A percentile compares a stretch with the other conserved stretches of the same genome.
Conservation (phyloP, 2,329 filamentous ascomycete genomes). For the Gaeumannomyces sp. region DNA sequence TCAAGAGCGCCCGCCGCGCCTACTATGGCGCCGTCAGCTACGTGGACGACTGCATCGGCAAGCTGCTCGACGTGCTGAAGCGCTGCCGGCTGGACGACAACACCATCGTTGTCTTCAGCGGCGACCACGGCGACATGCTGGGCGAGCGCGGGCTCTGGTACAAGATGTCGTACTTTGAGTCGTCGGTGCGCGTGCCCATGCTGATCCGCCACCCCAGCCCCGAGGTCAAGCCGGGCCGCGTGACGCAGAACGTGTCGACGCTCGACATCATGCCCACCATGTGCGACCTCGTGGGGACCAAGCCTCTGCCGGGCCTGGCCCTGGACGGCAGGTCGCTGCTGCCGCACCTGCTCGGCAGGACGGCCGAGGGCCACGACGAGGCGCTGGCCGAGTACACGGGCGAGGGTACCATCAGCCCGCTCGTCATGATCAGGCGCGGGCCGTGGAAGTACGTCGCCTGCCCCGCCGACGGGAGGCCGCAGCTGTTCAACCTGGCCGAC, state of each 20-base stretch:
- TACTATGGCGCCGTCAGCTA: slow-evolving; percentile 94
- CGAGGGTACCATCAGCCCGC: slow-evolving; percentile 79
- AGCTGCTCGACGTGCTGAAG: slow-evolving; percentile 70
- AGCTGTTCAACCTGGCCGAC: slow-evolving; percentile 71
- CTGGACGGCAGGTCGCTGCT: slow-evolving; percentile 80
- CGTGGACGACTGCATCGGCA: slow-evolving; percentile 86
- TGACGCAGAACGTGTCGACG: slow-evolving; percentile 81
- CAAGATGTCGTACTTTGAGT: slow-evolving; percentile 97
- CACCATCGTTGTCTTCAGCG: slow-evolving; percentile 87
- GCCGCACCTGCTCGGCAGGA: slow-evolving; percentile 63
- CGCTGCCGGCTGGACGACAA: slow-evolving; percentile 74
- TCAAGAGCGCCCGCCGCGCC: slow-evolving; percentile 76
- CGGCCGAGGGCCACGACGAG: slow-evolving; percentile 60
- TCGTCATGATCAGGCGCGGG: slow-evolving; percentile 90
- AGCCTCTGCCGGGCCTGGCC: slow-evolving; percentile 63
- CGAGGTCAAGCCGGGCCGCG: slow-evolving; percentile 65
- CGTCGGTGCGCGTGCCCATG: slow-evolving; percentile 81
- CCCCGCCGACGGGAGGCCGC: slow-evolving; percentile 67
- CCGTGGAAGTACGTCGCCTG: slow-evolving; percentile 89
- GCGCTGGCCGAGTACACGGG: slow-evolving; percentile 95
- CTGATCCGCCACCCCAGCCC: slow-evolving; percentile 71
- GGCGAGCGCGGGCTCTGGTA: slow-evolving; percentile 91
- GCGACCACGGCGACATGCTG: slow-evolving; percentile 94
- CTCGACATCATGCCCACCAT: slow-evolving; percentile 87
- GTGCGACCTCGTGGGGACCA: slow-evolving; percentile 71